Base-by-base conservation (phyloP, 2,329 filamentous ascomycete species). In the Penicillium decumbens region DNA sequence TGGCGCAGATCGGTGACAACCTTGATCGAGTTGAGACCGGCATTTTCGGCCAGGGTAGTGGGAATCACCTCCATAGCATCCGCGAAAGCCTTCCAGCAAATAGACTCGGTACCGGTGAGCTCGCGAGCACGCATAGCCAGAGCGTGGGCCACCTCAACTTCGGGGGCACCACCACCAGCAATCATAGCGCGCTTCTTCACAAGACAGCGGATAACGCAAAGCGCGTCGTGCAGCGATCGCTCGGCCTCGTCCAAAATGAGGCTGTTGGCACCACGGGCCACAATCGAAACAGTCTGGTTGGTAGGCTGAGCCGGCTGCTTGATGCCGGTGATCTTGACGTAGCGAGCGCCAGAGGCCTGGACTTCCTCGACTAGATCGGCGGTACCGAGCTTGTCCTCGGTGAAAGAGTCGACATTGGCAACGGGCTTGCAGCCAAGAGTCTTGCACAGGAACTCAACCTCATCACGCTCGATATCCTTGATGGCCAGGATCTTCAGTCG, bases 131-230 rank as follows among this genome's bases (percentile, higher is more conserved):
- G 87, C 72, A 88, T 86, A 49, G 87, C 83, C 29, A 98, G 81
- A 65, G 89, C 82, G 47, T 93, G 87, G 20, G 93, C 89, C 63
- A 98, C 92, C 74, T 97, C 91, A 64, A 97, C 95, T 74, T 98
- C 93, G 24, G 93, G 89, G 1, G 93, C 93, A 68, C 93, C 93
- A 65, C 93, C 93, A 72, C 93, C 93, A 12, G 95, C 92, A 64
- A 98, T 95, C 49, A 98, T 82, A n/a, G 93, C 93, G 77, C 95
- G 95, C 83, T 97, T 98, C 84, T 98, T 98, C 61, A 98, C 93
- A 53, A 98, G 76, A 69, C 93, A 98, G 63, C 93, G 87, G 62
- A 98, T 91, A 43, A 97, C 93, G 70, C 93, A 98, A 57, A 97
- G 89, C 27, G 93, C 93, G 65, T 98, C 93, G 79, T 98, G 93